Base-by-base conservation (phyloP, 441 rosid genomes). In the Populus hybrid region DNA sequence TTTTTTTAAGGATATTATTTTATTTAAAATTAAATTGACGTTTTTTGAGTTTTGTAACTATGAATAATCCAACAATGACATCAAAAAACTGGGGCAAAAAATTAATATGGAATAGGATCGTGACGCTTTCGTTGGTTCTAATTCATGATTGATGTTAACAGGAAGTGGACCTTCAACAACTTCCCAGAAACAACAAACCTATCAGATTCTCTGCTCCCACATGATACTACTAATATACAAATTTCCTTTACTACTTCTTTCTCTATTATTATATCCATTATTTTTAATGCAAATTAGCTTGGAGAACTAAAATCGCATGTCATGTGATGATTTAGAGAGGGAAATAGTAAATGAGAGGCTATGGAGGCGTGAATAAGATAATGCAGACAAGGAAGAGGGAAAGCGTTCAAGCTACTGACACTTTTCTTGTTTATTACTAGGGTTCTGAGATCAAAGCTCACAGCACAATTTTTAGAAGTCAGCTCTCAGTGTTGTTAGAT, bases 161-260 rank as follows among this genome's bases (percentile, higher is more conserved):
- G 61, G 68, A 76, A 50, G 46, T 18, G 38, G 71, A 74, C 70
- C 30, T 30, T 21, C 11, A 38, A 73, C 79, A 83, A 67, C 83
- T 77, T 78, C 75, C 74, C 6, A 74, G 74, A 81, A 77, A 73
- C 69, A 79, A 75, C 78, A 20, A 71, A 70, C 30, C 35, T n/a
- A 16, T n/a, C 5, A 42, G 69, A 59, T 70, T 42, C 68, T 64
- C 72, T 0, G 50, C 3, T 42, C 57, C 57, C 57, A 14, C 57
- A 4, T 46, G 18, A 46, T 14, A 1, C 57, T 16, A 50, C n/a
- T 50, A 50, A 50, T 14, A 50, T 14, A 50, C n/a, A 50, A 50
- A 50, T 50, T 14, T 50, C 57, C 5, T 50, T 46, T 46, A 46
- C 20, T 14, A 38, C 42, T 38, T 46, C 57, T 46, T 46, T 50